Conservation (phyloP, 208 protist species). For the Trichomonas tenax region DNA sequence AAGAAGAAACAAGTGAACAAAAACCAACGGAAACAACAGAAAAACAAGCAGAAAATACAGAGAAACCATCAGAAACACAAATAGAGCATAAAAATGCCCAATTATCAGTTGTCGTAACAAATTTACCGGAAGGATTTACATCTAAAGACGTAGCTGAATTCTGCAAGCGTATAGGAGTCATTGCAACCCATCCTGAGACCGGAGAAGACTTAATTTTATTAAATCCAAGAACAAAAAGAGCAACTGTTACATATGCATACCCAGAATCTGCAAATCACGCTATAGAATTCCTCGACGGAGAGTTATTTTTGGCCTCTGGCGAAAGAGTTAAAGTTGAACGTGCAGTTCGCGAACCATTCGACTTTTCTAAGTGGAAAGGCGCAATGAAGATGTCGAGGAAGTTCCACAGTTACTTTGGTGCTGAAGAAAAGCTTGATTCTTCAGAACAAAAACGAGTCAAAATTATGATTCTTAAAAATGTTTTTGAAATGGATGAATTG, state of each 20-base stretch:
- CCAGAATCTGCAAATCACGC: constrained; percentile 1
- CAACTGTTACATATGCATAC: background rate
- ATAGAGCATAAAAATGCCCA: background rate
- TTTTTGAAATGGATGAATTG: background rate
- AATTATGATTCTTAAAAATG: background rate
- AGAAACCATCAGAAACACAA: background rate
- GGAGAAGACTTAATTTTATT: constrained; percentile 17
- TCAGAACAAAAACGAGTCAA: background rate
- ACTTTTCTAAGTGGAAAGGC: background rate
- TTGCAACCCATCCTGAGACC: background rate
- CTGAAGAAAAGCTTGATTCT: background rate
- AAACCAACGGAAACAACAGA: background rate
- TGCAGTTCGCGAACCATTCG: background rate
- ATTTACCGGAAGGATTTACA: background rate
- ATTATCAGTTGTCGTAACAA: background rate
- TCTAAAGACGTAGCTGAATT: background rate
- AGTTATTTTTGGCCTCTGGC: background rate
- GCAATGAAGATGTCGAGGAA: background rate
- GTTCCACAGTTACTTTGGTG: constrained; percentile 1
- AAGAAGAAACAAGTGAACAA: too few species aligned
- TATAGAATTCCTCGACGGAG: background rate
- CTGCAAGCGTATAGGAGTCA: background rate
- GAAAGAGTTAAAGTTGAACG: background rate
- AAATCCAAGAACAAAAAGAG: background rate
- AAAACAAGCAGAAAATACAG: background rate